A percentile compares a stretch with the other conserved stretches of the same genome.
Conservation (phyloP, 78 protist genomes). For the Cavenderia fasciculata region DNA sequence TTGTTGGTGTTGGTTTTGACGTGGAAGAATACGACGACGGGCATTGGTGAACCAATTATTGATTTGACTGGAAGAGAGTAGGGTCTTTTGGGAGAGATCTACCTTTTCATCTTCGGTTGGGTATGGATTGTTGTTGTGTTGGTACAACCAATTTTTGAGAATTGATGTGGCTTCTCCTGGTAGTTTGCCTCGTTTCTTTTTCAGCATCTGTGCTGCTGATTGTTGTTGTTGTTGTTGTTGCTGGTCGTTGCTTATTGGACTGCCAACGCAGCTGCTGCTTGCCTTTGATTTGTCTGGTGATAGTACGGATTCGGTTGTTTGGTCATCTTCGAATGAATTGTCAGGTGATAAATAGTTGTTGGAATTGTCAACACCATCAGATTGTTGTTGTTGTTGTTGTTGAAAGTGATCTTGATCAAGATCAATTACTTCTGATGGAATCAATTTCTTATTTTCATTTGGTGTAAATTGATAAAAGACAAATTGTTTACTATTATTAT, state of each 20-base stretch:
- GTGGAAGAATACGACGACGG: constrained; percentile 78
- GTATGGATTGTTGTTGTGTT: constrained; percentile 88
- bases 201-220: neutral
- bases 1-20: no score
- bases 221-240: no score
- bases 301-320: neutral
- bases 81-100: constrained; percentile 56
- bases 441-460: no score
- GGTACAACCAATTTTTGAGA: constrained; percentile 84
- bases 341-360: neutral
- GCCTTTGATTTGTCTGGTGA: no score
- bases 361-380: no score
- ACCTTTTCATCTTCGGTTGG: constrained; percentile 92
- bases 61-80: constrained; percentile 82
- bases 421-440: no score
- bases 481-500: no score
- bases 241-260: no score
- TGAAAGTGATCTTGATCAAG: no score
- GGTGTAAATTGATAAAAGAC: no score
- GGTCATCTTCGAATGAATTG: neutral
- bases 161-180: constrained; percentile 74
- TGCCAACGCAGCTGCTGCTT: no score
- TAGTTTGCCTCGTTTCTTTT: constrained; percentile 64
- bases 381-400: no score
- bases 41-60: constrained; percentile 94